A percentile compares a stretch with the other conserved stretches of the same genome.
These are phyloP conservation scores for Lagerstroemia speciosa DNA, from an alignment of 345 rosid genomes.

Conservation along the genomic window DNA sequence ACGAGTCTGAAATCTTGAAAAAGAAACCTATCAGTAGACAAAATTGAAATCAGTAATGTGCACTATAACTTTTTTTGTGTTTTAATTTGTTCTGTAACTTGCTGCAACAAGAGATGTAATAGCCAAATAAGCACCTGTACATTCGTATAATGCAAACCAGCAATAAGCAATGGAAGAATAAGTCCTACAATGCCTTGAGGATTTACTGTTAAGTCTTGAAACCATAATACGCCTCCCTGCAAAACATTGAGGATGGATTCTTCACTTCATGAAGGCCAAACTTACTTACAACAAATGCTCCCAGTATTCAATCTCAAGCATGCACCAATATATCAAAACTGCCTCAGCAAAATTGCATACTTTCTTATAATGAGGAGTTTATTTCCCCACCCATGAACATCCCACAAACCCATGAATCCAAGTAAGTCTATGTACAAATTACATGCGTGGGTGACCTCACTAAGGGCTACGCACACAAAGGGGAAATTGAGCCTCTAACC, in stretches of 20 bases:
- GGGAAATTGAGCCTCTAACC: no score
- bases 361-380: no score
- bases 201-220: slow-evolving; percentile 73
- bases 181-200: slow-evolving; percentile 58
- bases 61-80: neutral
- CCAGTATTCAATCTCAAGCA: neutral
- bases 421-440: no score
- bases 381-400: no score
- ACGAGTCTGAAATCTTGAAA: slow-evolving; percentile 31
- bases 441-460: no score
- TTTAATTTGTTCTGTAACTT: neutral
- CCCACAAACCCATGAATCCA: no score
- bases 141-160: slow-evolving; percentile 66
- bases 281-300: neutral
- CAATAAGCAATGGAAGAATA: slow-evolving; percentile 63
- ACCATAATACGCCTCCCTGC: slow-evolving; percentile 97
- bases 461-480: no score
- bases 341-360: neutral
- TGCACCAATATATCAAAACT: neutral
- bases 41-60: neutral
- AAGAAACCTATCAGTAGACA: slow-evolving; percentile 41
- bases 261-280: neutral
- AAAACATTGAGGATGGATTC: slow-evolving; percentile 14
- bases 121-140: slow-evolving; percentile 47
- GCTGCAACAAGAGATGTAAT: neutral